phyloP scores from a whole-genome alignment of 768 basidiomycete species.

The Ephemerocybe angulata region DNA sequence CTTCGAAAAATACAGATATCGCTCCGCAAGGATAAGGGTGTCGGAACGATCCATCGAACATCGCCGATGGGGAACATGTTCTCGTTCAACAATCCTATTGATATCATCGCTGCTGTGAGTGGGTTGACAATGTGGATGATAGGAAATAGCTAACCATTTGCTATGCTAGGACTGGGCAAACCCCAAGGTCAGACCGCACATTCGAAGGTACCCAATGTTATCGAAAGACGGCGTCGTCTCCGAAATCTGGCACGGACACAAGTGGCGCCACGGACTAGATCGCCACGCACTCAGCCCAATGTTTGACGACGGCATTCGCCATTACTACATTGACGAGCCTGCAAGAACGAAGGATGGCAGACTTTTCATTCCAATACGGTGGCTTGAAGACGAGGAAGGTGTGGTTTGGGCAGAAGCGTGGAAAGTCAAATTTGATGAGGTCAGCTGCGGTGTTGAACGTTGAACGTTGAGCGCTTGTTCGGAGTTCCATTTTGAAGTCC shows the following conservation, averaged over 20 bases:
- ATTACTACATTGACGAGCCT: constrained; percentile 23
- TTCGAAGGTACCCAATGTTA: constrained; percentile 29
- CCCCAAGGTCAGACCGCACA: constrained; percentile 21
- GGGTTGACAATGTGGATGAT: background rate
- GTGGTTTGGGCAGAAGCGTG: constrained; percentile 18
- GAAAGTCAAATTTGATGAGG: constrained; percentile 13
- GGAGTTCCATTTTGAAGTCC: background rate
- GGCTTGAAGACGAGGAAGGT: constrained; percentile 19
- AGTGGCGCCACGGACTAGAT: constrained; percentile 24
- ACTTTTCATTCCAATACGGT: constrained; percentile 18
- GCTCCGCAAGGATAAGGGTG: constrained; percentile 13
- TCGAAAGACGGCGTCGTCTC: constrained; percentile 21
- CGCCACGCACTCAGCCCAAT: constrained; percentile 23
- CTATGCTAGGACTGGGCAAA: constrained; percentile 29
- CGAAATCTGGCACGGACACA: constrained; percentile 29
- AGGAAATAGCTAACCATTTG: background rate
- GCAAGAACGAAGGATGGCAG: constrained; percentile 13
- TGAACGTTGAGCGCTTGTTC: background rate
- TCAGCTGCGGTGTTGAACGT: too few species aligned
- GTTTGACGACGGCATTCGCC: constrained; percentile 20
- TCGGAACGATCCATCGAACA: constrained; percentile 18
- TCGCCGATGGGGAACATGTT: constrained; percentile 26
- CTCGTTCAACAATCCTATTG: constrained; percentile 27
- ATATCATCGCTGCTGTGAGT: constrained; percentile 24
- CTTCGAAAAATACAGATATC: constrained; percentile 21